Base-by-base conservation (phyloP, 306 rosid genomes). In the Boehmeria nivea region DNA sequence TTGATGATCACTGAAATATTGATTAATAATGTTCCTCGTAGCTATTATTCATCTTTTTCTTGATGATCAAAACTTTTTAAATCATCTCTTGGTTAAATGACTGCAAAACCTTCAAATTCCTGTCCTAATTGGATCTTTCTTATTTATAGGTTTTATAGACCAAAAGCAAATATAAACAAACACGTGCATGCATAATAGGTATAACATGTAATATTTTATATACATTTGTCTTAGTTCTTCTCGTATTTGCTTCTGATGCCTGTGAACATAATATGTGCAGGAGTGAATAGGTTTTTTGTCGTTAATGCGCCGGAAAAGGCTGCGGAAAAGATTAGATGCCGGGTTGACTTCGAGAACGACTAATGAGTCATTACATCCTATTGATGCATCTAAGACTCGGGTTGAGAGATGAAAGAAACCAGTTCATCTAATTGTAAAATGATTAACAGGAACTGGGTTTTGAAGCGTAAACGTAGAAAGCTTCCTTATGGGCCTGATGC, bases 401-500 rank as follows among this genome's bases (percentile, higher is more conserved):
- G 47, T 31, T 75, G 64, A 72, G 64, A 51, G 37, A 93, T 83
- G 95, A 93, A 79, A 73, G 96, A 87, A 60, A 82, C 53, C 72
- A 79, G 74, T 60, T 82, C 82, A 54, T 74, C 91, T 27, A 61
- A 73, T 5, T 80, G 76, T 72, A 81, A 75, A 77, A 83, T 93
- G 88, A 80, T 93, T 51, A 85, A 77, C 80, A 75, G 86, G 69
- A 81, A 93, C 62, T 93, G 99, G 99, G 89, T 85, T 72, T 70
- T 81, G 76, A 93, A 93, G 75, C 96, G 99, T 65, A 93, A 93
- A 71, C 83, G 96, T 57, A 81, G 99, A 77, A 93, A 87, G 70
- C 75, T 87, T 77, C 79, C 84, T 65, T 43, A 55, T 50, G 83
- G 81, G 50, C 68, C 25, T 42, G 88, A 64, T 62, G 70, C 72